Conservation (phyloP, 169 alveolate genomes). For the Perkinsus olseni region DNA sequence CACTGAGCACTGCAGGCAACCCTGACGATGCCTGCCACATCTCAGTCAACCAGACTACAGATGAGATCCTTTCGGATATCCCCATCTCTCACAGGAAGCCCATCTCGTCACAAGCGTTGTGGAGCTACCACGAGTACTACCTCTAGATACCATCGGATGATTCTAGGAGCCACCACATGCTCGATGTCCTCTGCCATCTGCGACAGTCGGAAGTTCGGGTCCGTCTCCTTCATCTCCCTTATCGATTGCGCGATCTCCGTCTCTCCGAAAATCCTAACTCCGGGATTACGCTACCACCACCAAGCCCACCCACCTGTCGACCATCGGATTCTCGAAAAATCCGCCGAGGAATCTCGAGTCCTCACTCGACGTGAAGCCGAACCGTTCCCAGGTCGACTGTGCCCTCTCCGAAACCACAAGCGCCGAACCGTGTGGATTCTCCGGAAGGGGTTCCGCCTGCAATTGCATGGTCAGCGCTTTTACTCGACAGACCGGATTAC, state of each 20-base stretch:
- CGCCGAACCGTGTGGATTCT: background rate
- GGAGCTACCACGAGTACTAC: slow-evolving; percentile 39
- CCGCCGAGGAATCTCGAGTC: background rate
- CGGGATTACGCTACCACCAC: slow-evolving; percentile 22
- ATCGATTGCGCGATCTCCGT: slow-evolving; percentile 60
- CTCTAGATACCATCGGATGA: slow-evolving; percentile 54
- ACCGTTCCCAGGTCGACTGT: background rate
- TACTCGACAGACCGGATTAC: background rate
- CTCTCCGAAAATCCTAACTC: slow-evolving; percentile 52
- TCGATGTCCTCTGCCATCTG: slow-evolving; percentile 62
- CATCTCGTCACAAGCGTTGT: too few species aligned
- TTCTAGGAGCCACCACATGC: slow-evolving; percentile 61
- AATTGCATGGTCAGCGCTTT: background rate
- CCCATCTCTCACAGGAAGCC: too few species aligned
- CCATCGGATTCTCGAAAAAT: background rate
- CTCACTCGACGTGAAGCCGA: background rate
- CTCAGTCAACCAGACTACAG: too few species aligned
- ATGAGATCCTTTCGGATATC: too few species aligned
- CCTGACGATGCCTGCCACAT: too few species aligned
- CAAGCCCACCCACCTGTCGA: background rate
- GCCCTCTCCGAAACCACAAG: background rate
- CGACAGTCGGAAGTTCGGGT: slow-evolving; percentile 53
- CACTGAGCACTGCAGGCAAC: too few species aligned
- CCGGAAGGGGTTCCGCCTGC: background rate
- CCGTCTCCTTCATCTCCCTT: slow-evolving; percentile 62